phyloP scores from a whole-genome alignment of 331 rosid species.

The Cydonia oblonga region DNA sequence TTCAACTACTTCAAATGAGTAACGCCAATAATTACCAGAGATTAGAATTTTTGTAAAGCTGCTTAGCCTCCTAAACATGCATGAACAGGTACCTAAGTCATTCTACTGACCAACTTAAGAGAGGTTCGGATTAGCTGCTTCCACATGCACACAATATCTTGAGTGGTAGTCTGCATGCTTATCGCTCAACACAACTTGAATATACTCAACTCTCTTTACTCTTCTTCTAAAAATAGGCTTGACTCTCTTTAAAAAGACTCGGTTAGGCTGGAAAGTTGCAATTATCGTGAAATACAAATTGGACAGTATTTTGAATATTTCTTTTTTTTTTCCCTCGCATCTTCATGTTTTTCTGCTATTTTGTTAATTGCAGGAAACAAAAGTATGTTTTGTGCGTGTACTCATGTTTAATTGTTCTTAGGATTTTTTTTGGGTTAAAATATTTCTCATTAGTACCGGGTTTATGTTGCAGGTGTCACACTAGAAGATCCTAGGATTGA shows the following conservation, averaged over 20 bases:
- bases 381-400: neutral
- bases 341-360: neutral
- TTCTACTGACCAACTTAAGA: neutral
- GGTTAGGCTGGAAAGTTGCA: neutral
- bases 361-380: neutral
- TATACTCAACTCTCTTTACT: too few species aligned
- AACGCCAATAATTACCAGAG: neutral
- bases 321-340: neutral
- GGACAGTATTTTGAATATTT: neutral
- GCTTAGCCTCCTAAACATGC: neutral
- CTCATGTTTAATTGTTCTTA: neutral
- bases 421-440: neutral
- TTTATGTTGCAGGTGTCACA: constrained; percentile 59
- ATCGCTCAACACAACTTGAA: neutral
- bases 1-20: neutral
- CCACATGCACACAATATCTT: neutral
- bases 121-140: neutral
- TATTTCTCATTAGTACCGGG: neutral
- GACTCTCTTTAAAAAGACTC: neutral
- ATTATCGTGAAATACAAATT: neutral
- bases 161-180: neutral
- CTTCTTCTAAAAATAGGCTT: neutral
- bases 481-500: constrained; percentile 92
- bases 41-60: neutral
- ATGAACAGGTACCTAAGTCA: neutral